phyloP scores from a whole-genome alignment of 352 stramenopile genomes.

The Globisporangium lucens region DNA sequence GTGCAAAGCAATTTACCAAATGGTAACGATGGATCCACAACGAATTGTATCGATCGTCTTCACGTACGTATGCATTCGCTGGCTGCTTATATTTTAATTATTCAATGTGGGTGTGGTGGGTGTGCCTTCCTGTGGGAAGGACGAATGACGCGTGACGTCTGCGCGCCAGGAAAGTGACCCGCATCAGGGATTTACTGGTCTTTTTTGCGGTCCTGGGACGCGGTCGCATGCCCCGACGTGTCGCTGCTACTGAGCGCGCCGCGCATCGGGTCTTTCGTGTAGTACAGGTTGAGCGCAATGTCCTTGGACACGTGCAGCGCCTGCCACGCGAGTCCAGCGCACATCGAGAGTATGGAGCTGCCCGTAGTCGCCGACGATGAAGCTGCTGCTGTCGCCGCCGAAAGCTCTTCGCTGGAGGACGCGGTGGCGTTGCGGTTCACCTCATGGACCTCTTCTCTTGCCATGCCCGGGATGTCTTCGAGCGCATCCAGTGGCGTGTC shows the following conservation, averaged over 20 bases:
- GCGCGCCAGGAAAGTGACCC: too few species aligned
- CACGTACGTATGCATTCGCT: not conserved
- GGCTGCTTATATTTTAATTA: not conserved
- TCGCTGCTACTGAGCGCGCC: constrained; percentile 24
- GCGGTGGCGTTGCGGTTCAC: constrained; percentile 10
- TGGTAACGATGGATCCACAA: not conserved
- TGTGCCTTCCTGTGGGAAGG: not conserved
- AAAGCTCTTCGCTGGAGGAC: not conserved
- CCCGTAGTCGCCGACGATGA: constrained; percentile 11
- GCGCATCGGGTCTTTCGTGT: constrained; percentile 37
- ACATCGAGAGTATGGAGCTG: constrained; percentile 27
- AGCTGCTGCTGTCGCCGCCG: not conserved
- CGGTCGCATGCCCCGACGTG: not conserved
- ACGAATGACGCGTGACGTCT: not conserved
- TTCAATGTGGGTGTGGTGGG: not conserved
- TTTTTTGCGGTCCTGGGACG: not conserved
- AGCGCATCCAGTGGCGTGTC: constrained; percentile 34
- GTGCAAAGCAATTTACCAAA: not conserved
- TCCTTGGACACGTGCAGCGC: constrained; percentile 43
- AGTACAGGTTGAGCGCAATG: constrained; percentile 41
- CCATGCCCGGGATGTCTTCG: constrained; percentile 23
- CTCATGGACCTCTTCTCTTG: constrained; percentile 22
- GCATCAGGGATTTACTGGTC: not conserved
- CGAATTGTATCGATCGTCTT: not conserved
- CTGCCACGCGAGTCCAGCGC: constrained; percentile 39